phyloP scores from a whole-genome alignment of 176 grass and related monocot genomes.

The Zoysia japonica region DNA sequence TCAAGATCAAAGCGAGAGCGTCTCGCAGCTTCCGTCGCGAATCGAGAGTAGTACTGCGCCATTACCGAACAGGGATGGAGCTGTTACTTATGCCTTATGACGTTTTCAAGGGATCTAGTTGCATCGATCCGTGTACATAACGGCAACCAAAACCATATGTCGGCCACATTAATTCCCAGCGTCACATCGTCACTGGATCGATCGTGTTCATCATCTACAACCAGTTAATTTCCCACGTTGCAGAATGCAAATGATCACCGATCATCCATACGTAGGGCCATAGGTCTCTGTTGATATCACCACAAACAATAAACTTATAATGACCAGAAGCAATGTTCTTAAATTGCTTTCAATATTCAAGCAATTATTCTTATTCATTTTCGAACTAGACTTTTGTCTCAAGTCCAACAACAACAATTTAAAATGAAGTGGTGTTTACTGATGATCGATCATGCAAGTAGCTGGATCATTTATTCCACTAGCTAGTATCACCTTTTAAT shows the following conservation, averaged over 20 bases:
- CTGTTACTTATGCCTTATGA: conserved; percentile 28
- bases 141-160: conserved; percentile 33
- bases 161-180: conserved; percentile 23
- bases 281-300: background rate
- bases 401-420: too few species aligned
- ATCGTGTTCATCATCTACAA: background rate
- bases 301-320: background rate
- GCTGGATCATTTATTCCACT: background rate
- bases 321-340: too few species aligned
- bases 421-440: background rate
- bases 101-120: background rate
- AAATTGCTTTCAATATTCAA: too few species aligned
- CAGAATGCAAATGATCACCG: background rate
- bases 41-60: background rate
- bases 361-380: too few species aligned
- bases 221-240: background rate
- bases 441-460: background rate
- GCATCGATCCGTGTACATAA: background rate
- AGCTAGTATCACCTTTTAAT: background rate
- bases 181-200: conserved; percentile 2
- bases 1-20: background rate
- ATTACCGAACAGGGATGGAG: background rate
- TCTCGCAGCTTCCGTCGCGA: background rate
- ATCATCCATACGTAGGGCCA: background rate
- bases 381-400: too few species aligned